Evolutionary conservation across 768 basidiomycete species (phyloP), one percentile per base, ranked within the genome.

Genomic region (Exsudoporus frostii): DNA sequence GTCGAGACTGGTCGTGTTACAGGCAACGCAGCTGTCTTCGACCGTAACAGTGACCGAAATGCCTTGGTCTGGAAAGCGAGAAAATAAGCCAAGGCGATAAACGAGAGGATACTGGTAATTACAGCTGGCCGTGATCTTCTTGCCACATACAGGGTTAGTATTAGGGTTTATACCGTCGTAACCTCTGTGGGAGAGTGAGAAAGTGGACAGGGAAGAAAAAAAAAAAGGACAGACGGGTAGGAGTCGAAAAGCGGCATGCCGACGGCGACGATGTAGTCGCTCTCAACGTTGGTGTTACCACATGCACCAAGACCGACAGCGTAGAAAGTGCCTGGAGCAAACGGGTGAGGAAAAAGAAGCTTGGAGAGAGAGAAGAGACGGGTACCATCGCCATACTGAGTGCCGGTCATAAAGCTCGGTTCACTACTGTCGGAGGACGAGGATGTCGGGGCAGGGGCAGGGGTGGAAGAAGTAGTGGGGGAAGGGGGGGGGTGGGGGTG

Each of bases 91-190:
- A 51, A 50, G 8, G 14, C 1, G 4, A 29, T 1, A 10, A 7
- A 17, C 13, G 7, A 11, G 15, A 2, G 1, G 50, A 36, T n/a
- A 20, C 4, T 17, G 3, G 6, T 6, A 71, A 77, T 67, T 71
- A 87, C 88, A 88, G 6, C 20, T 55, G 9, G 71, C 71, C 0
- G 20, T 60, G 50, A 87, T 70, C 49, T 71, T 58, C 61, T 70
- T 76, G 59, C 72, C 71, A 65, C 91, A 92, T 50, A 92, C 66
- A 32, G 90, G 88, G 73, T 93, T 91, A 50, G 57, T 62, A 68
- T 92, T 92, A 25, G 90, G 86, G 74, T 92, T 82, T 7, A 45
- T 74, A 24, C 79, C 77, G 17, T 69, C 47, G 65, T 82, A 86
- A 10, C 75, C 79, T 41, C 86, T 89, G 41, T 7, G 17, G 33